These are phyloP conservation scores for Irpex sp. DNA, from an alignment of 1,284 basidiomycete genomes.

Conservation along the genomic window DNA sequence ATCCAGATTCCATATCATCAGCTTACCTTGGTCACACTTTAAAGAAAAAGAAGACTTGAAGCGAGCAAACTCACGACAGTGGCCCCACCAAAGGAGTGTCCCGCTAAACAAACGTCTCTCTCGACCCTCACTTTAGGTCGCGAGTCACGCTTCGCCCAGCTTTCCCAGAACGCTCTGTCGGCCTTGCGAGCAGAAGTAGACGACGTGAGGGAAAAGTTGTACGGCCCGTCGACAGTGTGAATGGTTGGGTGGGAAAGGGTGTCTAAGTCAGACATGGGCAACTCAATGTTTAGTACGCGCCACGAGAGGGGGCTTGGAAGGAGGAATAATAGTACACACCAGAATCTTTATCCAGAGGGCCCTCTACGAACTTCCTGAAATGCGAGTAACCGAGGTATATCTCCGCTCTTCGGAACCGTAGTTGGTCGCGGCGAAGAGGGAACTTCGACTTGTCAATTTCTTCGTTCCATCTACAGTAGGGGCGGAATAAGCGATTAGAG, in stretches of 20 bases:
- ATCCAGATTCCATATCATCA: background rate
- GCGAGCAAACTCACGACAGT: conserved; percentile 53
- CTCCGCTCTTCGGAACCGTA: conserved; percentile 63
- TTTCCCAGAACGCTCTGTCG: conserved; percentile 17
- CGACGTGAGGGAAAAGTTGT: conserved; percentile 9
- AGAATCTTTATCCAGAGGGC: background rate
- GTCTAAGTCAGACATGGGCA: background rate
- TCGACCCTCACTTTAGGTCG: conserved; percentile 32
- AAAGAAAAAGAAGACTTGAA: background rate
- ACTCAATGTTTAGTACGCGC: background rate
- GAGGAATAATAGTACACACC: background rate
- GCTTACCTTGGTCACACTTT: too few relatives aligned
- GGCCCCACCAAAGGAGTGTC: conserved; percentile 79
- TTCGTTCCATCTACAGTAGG: conserved; percentile 9
- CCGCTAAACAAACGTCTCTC: conserved; percentile 49
- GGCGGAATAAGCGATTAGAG: background rate
- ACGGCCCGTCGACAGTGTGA: conserved; percentile 17
- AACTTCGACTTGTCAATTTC: conserved; percentile 6
- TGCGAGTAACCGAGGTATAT: conserved; percentile 52
- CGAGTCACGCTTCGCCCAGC: conserved; percentile 13
- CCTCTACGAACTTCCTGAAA: conserved; percentile 16
- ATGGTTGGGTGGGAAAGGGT: background rate
- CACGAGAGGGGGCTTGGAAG: background rate
- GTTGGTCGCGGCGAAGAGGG: conserved; percentile 53
- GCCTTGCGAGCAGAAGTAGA: conserved; percentile 8